Evolutionary conservation across 2,329 filamentous ascomycete genomes (phyloP), one percentile per base, ranked within the genome.

Genomic region (Nemania diffusa): DNA sequence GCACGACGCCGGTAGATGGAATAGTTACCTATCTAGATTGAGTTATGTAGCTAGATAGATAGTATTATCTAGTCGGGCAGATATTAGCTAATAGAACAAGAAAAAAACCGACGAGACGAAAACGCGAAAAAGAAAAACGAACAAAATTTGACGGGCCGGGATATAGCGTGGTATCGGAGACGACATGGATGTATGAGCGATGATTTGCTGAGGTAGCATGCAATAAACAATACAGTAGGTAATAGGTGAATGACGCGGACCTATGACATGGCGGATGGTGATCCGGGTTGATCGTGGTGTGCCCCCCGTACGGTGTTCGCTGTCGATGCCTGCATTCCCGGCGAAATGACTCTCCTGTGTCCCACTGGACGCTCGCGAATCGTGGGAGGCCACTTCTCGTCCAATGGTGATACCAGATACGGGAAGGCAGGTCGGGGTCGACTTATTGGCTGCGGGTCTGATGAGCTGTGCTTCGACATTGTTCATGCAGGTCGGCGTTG

Each of bases 391-490:
- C 52, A 34, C 24, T n/a, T 13, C 6, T 40, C 40, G 44, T 58
- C 62, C 62, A 63, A 63, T 66, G 37, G 59, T 20, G 55, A 62
- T n/a, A n/a, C n/a, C n/a, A 7, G 56, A 22, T 29, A 56, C 63
- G 42, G 46, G 32, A 50, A 42, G 57, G 58, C 44, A 59, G 29
- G 50, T 57, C 53, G 62, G 68, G 56, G 15, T 42, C 24, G 42
- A 50, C 53, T 62, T 48, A 68, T 68, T 68, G 68, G 68, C 65
- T 65, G 56, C 50, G 52, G 50, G 58, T 70, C 68, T 68, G 62
- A 70, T 68, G 65, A 70, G 65, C 59, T 70, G 68, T 69, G 42
- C 61, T 65, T 69, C 58, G 57, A 65, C 62, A 56, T 62, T 65
- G 53, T 56, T 58, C 65, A 67, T 70, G 62, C 68, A 70, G 61